phyloP scores from a whole-genome alignment of 768 basidiomycete species.

The Asterophora parasitica region DNA sequence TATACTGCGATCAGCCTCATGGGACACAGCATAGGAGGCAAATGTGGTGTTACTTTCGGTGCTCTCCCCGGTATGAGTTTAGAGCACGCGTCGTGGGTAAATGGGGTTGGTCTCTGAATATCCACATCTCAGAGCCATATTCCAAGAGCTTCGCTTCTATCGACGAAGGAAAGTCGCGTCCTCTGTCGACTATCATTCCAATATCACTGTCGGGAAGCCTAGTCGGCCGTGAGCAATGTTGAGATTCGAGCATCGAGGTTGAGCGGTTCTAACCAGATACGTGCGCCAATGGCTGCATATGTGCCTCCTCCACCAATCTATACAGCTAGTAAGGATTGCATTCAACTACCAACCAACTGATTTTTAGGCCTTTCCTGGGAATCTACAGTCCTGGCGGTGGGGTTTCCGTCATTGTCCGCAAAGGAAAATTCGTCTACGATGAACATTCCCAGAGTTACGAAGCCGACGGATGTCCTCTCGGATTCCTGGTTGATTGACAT shows the following conservation, averaged over 20 bases:
- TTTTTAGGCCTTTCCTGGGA: constrained; percentile 41
- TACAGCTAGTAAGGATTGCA: constrained; percentile 1
- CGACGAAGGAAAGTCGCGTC: constrained; percentile 63
- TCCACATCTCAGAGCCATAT: constrained; percentile 77
- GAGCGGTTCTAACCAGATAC: constrained; percentile 57
- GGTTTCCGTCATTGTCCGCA: constrained; percentile 48
- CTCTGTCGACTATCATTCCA: constrained; percentile 84
- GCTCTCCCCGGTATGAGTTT: constrained; percentile 71
- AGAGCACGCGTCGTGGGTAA: constrained; percentile 65
- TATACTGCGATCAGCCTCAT: not conserved
- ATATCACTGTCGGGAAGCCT: constrained; percentile 64
- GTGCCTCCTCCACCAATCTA: constrained; percentile 91
- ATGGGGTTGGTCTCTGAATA: constrained; percentile 56
- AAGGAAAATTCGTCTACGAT: constrained; percentile 82
- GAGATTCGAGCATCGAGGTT: not conserved
- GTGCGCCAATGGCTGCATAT: constrained; percentile 73
- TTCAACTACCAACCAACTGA: constrained; percentile 1
- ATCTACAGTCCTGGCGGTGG: constrained; percentile 39
- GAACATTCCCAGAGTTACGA: constrained; percentile 83
- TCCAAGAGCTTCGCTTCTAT: constrained; percentile 51
- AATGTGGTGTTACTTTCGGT: constrained; percentile 47
- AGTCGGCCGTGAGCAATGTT: not conserved
- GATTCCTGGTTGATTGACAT: constrained; percentile 14
- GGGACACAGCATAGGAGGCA: not conserved
- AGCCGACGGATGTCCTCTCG: constrained; percentile 21